A percentile compares a stretch with the other conserved stretches of the same genome.
These are phyloP conservation scores for Stagonosporopsis cucurbitacearum DNA, from an alignment of 2,329 filamentous ascomycete genomes.

Conservation along the genomic window DNA sequence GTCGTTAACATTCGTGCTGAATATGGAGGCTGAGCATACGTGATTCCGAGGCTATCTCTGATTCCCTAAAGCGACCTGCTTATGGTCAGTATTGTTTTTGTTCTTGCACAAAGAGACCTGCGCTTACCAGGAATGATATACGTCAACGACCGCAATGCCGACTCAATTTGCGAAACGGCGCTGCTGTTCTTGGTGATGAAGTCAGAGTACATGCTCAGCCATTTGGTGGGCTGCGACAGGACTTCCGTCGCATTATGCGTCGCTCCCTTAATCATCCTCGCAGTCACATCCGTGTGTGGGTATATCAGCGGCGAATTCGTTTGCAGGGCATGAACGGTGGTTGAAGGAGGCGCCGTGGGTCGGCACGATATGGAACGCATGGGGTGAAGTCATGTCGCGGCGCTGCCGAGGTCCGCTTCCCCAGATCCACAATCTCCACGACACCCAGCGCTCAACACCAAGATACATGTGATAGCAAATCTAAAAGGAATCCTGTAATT, in stretches of 20 bases:
- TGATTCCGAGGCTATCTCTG: slow-evolving; percentile 92
- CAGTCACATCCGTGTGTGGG: slow-evolving; percentile 29
- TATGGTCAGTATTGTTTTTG: slow-evolving; percentile 24
- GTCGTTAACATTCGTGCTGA: not conserved
- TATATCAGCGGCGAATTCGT: slow-evolving; percentile 11
- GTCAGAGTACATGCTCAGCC: slow-evolving; percentile 77
- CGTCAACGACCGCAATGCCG: slow-evolving; percentile 86
- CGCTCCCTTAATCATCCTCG: slow-evolving; percentile 48
- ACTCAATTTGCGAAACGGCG: slow-evolving; percentile 94
- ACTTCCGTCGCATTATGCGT: slow-evolving; percentile 52
- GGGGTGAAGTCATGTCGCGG: slow-evolving; percentile 35
- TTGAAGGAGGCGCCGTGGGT: slow-evolving; percentile 14
- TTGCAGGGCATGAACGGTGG: slow-evolving; percentile 24
- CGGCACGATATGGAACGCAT: slow-evolving; percentile 31
- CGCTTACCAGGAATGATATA: slow-evolving; percentile 86
- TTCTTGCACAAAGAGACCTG: not conserved
- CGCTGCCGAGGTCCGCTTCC: slow-evolving; percentile 44
- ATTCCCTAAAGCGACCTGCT: slow-evolving; percentile 83
- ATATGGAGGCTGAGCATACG: slow-evolving; percentile 52
- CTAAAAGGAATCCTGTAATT: not conserved
- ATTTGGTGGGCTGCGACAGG: slow-evolving; percentile 67
- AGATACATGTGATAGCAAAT: slow-evolving; percentile 8
- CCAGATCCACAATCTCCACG: slow-evolving; percentile 12
- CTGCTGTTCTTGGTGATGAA: slow-evolving; percentile 96
- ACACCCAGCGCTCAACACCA: slow-evolving; percentile 2